Evolutionary conservation across 768 basidiomycete species (phyloP).

Genomic region (Lactarius evosmus): DNA sequence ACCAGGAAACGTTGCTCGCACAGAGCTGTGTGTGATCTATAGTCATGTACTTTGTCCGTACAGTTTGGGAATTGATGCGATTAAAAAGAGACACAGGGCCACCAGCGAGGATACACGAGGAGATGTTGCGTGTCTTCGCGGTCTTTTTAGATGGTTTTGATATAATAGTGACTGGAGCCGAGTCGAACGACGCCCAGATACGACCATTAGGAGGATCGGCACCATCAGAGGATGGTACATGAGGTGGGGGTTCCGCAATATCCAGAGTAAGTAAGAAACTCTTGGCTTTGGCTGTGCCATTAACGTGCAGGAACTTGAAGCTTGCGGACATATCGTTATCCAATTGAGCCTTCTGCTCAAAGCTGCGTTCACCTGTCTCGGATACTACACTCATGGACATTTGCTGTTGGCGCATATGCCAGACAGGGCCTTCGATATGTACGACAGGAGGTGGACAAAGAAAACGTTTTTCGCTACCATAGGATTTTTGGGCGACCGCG

Average conservation of each 20-base stretch:
- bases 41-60: conserved; percentile 96
- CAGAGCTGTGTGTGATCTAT: conserved; percentile 79
- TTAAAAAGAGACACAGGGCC: conserved; percentile 92
- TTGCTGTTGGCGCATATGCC: conserved; percentile 78
- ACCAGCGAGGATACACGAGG: conserved; percentile 84
- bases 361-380: conserved; percentile 77
- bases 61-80: conserved; percentile 94
- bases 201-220: conserved; percentile 49
- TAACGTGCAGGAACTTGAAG: conserved; percentile 91
- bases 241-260: conserved; percentile 70
- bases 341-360: conserved; percentile 78
- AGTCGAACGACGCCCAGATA: conserved; percentile 89
- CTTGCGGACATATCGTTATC: conserved; percentile 83
- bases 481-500: conserved; percentile 93
- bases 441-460: conserved; percentile 92
- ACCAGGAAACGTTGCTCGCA: conserved; percentile 91
- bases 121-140: conserved; percentile 89
- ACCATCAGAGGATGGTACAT: conserved; percentile 40
- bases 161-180: conserved; percentile 89
- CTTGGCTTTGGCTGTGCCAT: conserved; percentile 84
- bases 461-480: conserved; percentile 93
- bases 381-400: conserved; percentile 85
- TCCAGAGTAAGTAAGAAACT: conserved; percentile 84
- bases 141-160: conserved; percentile 98
- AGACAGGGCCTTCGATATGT: conserved; percentile 84